Evolutionary conservation across 768 basidiomycete genomes (phyloP), one percentile per base, ranked within the genome.

Genomic region (Scleroderma citrinum): DNA sequence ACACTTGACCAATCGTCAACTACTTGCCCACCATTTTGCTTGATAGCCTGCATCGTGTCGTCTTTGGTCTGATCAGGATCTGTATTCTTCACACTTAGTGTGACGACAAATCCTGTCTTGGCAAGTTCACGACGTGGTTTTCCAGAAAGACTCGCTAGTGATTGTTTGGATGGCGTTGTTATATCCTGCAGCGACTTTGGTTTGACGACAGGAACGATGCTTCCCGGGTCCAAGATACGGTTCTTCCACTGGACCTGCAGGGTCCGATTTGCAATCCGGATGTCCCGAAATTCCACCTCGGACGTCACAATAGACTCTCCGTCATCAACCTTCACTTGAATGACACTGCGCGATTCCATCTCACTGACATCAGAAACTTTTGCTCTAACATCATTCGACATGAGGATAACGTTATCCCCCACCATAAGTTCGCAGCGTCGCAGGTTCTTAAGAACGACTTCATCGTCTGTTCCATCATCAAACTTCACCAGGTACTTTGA

Each of bases 1-100:
- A 87, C 62, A 24, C 66, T 69, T 12, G 72, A 64, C 74, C 85
- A 79, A 54, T 88, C 84, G 31, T 83, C 81, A 24, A 87, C 61
- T 12, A 87, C 71, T 5, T 65, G 59, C 3, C 83, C 87, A 1
- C 83, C 85, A 7, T 71, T 64, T 7, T 60, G 61, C 55, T 68
- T 74, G 55, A 87, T 78, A 3, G 65, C 64, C 8, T 52, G 58
- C 55, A 73, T 64, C 19, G 80, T 59, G 4, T 55, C 59, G 3
- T 74, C 73, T 55, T 75, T 81, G 32, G 72, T 70, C 55, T 64
- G 67, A 29, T 66, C 64, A 30, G 61, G 57, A 20, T 73, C 64
- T 1, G 61, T 61, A 43, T 68, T 67, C 35, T 63, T 66, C 2
- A 68, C 62, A 37, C 66, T 69, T 44, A 81, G 61, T 2, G 84